Evolutionary conservation across 2,329 filamentous ascomycete species (phyloP).

Genomic region (Diaporthe eres): DNA sequence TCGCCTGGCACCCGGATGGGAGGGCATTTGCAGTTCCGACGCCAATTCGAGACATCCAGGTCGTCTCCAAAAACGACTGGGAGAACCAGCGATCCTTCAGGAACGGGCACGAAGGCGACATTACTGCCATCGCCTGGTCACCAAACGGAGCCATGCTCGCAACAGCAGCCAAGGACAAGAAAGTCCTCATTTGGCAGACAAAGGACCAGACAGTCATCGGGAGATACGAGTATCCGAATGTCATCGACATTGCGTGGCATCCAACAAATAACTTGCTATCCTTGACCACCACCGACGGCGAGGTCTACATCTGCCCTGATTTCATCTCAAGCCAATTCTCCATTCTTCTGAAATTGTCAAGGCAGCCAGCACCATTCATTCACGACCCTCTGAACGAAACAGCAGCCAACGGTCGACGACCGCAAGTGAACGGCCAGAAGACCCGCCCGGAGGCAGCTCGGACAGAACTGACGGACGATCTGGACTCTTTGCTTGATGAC

Average conservation of each 20-base stretch:
- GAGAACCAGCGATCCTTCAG: slow-evolving; percentile 85
- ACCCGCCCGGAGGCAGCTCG: slow-evolving; percentile 50
- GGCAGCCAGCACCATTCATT: slow-evolving; percentile 87
- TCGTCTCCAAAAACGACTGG: slow-evolving; percentile 92
- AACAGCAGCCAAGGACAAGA: slow-evolving; percentile 76
- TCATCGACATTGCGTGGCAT: slow-evolving; percentile 92
- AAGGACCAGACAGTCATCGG: slow-evolving; percentile 87
- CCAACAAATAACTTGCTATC: slow-evolving; percentile 89
- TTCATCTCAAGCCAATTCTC: slow-evolving; percentile 73
- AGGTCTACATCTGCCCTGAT: slow-evolving; percentile 90
- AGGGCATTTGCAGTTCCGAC: slow-evolving; percentile 90
- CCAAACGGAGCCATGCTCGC: slow-evolving; percentile 92
- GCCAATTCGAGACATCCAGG: slow-evolving; percentile 84
- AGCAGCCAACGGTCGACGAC: slow-evolving; percentile 73
- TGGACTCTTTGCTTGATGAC: slow-evolving; percentile 84
- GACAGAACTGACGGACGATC: slow-evolving; percentile 66
- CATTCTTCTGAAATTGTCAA: slow-evolving; percentile 68
- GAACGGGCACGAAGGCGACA: slow-evolving; percentile 84
- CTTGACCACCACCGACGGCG: slow-evolving; percentile 92
- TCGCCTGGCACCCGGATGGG: slow-evolving; percentile 95
- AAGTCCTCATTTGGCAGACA: slow-evolving; percentile 88
- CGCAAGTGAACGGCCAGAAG: slow-evolving; percentile 68
- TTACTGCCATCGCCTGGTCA: slow-evolving; percentile 93
- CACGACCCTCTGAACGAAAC: slow-evolving; percentile 82
- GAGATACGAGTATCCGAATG: slow-evolving; percentile 83